These are phyloP conservation scores for Choiromyces venosus DNA, from an alignment of 495 filamentous ascomycete species.

Conservation along the genomic window DNA sequence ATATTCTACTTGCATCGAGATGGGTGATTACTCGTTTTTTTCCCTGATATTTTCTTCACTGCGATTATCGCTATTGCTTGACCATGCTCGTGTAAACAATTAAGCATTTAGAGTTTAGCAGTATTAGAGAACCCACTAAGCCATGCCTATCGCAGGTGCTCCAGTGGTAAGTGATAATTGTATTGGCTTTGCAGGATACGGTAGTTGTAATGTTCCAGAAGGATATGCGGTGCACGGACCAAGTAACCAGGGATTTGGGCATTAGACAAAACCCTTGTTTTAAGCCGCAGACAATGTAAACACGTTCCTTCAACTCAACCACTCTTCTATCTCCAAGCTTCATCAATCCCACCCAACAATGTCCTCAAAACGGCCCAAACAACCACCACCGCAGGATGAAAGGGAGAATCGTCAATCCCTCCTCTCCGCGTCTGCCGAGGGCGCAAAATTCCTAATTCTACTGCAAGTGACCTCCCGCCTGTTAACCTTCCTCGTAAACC, in stretches of 20 bases:
- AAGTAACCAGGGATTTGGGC: background rate
- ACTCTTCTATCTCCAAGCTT: background rate
- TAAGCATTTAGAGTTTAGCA: background rate
- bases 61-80: background rate
- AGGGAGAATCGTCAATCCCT: slow-evolving; percentile 30
- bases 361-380: slow-evolving; percentile 16
- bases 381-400: slow-evolving; percentile 6
- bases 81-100: background rate
- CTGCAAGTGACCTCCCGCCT: slow-evolving; percentile 77
- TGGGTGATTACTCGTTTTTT: background rate
- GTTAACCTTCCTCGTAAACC: slow-evolving; percentile 85
- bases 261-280: background rate
- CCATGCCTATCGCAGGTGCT: background rate
- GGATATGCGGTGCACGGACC: background rate
- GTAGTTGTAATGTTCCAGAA: background rate
- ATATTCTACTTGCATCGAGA: background rate
- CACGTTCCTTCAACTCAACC: slow-evolving; percentile 13
- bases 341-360: slow-evolving; percentile 10
- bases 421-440: slow-evolving; percentile 55
- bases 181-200: background rate
- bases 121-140: background rate
- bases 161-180: background rate
- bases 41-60: background rate
- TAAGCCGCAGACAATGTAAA: slow-evolving; percentile 22
- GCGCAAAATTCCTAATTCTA: slow-evolving; percentile 77